A percentile compares a stretch with the other conserved stretches of the same genome.
These are phyloP conservation scores for Prunus campanulata DNA, from an alignment of 306 rosid genomes.

Conservation along the genomic window DNA sequence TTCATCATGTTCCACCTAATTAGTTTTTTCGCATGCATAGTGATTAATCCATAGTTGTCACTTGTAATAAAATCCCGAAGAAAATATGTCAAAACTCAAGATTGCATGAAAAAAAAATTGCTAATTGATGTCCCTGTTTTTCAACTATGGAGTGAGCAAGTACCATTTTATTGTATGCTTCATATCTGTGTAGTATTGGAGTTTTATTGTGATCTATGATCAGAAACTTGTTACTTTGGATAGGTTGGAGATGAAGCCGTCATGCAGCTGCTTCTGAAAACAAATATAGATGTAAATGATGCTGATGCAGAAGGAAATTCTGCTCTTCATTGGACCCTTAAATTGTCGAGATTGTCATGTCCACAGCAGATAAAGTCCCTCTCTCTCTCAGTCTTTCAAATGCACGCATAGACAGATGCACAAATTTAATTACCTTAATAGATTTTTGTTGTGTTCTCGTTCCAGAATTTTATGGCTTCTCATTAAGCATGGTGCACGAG, in stretches of 20 bases:
- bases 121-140: neutral
- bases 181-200: neutral
- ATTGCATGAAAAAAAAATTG: neutral
- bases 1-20: neutral
- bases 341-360: slow-evolving; percentile 14
- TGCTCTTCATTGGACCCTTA: slow-evolving; percentile 47
- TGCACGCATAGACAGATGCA: neutral
- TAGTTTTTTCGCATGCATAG: neutral
- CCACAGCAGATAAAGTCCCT: slow-evolving; percentile 29
- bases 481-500: slow-evolving; percentile 33
- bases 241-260: slow-evolving; percentile 41
- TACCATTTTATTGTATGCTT: neutral
- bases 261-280: slow-evolving; percentile 33
- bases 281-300: slow-evolving; percentile 31
- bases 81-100: neutral
- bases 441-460: neutral
- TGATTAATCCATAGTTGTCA: neutral
- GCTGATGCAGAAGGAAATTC: slow-evolving; percentile 40
- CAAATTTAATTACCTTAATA: neutral
- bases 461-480: slow-evolving; percentile 34
- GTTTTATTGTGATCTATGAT: neutral
- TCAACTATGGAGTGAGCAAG: neutral
- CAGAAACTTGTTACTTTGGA: neutral
- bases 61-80: neutral
- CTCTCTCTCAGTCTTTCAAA: slow-evolving; percentile 11